These are phyloP conservation scores for Starmera caribaea DNA, from an alignment of 805 yeast genomes.

Conservation along the genomic window DNA sequence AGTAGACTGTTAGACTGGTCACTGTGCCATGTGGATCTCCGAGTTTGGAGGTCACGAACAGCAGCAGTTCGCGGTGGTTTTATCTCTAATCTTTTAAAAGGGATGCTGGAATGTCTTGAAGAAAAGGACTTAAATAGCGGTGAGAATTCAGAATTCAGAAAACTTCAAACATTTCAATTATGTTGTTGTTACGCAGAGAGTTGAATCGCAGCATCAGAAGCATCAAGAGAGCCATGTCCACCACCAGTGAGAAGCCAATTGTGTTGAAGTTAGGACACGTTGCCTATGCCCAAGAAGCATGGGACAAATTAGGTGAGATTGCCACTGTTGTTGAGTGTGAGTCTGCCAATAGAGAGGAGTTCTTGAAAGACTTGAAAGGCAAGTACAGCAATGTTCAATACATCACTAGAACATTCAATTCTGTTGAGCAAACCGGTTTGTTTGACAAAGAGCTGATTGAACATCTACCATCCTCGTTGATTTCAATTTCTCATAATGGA, in stretches of 20 bases:
- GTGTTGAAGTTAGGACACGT: constrained; percentile 59
- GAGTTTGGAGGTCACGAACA: too few species aligned
- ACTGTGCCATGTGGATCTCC: too few species aligned
- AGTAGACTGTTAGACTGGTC: too few species aligned
- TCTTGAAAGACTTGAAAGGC: constrained; percentile 24
- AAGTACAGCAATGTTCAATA: constrained; percentile 23
- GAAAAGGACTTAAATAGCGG: too few species aligned
- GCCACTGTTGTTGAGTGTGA: constrained; percentile 36
- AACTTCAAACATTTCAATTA: too few species aligned
- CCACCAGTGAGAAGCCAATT: constrained; percentile 33
- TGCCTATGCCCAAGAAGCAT: constrained; percentile 51
- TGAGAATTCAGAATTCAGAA: too few species aligned
- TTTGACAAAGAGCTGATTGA: constrained; percentile 53
- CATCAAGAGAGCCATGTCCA: neutral
- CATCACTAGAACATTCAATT: constrained; percentile 43
- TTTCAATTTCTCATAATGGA: constrained; percentile 51
- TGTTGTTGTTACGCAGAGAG: neutral
- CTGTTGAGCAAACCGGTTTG: constrained; percentile 45
- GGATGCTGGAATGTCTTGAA: too few species aligned
- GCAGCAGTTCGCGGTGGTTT: too few species aligned
- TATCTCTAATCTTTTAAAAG: too few species aligned
- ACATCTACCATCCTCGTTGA: constrained; percentile 44
- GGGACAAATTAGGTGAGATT: constrained; percentile 43
- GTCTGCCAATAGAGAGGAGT: constrained; percentile 28
- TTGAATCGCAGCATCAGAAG: constrained; percentile 5